Evolutionary conservation across 139 green algal species (phyloP).

Genomic region (Micractinium conductrix): DNA sequence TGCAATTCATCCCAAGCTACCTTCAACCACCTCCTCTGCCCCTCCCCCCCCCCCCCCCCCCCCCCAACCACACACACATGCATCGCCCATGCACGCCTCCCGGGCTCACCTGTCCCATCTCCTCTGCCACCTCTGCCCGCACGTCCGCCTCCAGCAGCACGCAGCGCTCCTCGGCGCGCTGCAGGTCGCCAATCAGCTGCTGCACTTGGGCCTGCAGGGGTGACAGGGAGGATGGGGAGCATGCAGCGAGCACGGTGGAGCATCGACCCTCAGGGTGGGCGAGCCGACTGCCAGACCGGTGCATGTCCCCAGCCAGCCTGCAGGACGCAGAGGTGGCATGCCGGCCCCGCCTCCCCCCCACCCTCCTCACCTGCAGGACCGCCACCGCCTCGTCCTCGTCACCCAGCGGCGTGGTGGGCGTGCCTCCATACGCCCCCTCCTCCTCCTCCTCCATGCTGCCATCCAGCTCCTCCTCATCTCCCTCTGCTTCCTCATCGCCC

Average conservation of each 20-base stretch:
- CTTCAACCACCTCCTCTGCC: neutral
- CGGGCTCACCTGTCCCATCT: conserved; percentile 53
- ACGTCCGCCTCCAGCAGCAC: conserved; percentile 59
- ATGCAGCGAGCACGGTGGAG: neutral
- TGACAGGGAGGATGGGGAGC: neutral
- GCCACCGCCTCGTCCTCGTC: conserved; percentile 35
- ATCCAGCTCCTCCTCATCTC: neutral
- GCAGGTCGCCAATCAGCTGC: conserved; percentile 48
- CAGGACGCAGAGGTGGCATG: neutral
- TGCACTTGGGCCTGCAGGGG: conserved; percentile 52
- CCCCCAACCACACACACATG: too few relatives aligned
- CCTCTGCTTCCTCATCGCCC: neutral
- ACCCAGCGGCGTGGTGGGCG: conserved; percentile 24
- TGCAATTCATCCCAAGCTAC: too few relatives aligned
- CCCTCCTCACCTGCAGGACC: conserved; percentile 16
- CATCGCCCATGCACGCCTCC: neutral
- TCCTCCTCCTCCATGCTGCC: neutral
- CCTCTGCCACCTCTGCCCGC: conserved; percentile 59
- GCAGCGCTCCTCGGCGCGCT: conserved; percentile 45
- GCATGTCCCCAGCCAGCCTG: neutral
- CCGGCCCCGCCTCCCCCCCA: too few relatives aligned
- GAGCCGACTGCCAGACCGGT: neutral
- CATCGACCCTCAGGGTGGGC: too few relatives aligned
- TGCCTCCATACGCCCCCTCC: conserved; percentile 2
- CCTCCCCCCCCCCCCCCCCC: neutral